Base-by-base conservation (phyloP, 2,329 filamentous ascomycete genomes). In the Colletotrichum sp. region DNA sequence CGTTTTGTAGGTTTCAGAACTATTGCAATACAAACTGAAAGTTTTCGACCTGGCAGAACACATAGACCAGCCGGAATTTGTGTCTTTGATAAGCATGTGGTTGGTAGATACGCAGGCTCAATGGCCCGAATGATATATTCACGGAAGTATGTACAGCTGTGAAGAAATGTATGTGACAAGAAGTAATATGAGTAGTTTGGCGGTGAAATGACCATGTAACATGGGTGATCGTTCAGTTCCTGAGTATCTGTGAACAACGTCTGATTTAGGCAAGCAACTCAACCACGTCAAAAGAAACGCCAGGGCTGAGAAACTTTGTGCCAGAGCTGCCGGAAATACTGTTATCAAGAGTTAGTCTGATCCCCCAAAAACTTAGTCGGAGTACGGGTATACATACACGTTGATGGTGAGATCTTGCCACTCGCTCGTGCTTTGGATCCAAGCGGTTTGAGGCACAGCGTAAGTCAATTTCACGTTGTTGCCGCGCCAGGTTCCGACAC, bases 401-500 rank as follows among this genome's bases (percentile, higher is more conserved):
- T 76, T 79, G 55, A 82, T 80, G 1, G 78, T 81, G 65, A 82
- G 65, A 24, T 78, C 67, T 75, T 82, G 80, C 77, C 77, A 82
- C 61, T 79, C 78, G 57, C 70, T 71, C 0, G 80, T 77, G 66
- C 77, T 80, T 62, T 78, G 76, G 58, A 78, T 69, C 74, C 80
- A 81, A 0, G 80, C 80, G 43, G 73, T 75, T 5, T 77, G 74
- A 1, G 80, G 80, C 18, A 82, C 79, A 16, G 75, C 73, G 33
- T 75, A 81, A 21, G 80, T 78, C 16, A 81, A 70, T 69, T 79
- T 79, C 21, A 72, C 78, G 29, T 80, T 81, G 68, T 80, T 82
- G 2, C 78, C 81, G 8, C 80, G 77, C 55, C 82, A 81, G 0
- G 81, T 82, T n/a, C 80, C 81, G 7, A 81, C 78, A 51, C 63